Evolutionary conservation across 2,329 filamentous ascomycete species (phyloP).

Genomic region (Phoma sp.): DNA sequence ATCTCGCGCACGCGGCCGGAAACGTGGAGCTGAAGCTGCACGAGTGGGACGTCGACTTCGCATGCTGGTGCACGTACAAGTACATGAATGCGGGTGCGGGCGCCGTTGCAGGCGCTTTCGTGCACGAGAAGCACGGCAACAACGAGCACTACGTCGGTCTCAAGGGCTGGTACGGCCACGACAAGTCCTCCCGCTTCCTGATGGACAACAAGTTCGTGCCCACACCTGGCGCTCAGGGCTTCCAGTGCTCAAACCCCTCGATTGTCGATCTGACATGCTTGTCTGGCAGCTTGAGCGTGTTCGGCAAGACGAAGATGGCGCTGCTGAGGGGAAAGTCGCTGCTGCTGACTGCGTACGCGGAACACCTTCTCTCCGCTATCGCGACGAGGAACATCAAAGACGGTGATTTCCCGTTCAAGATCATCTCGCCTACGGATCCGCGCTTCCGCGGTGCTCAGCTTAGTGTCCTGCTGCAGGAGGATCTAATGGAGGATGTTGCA

Average conservation of each 20-base stretch:
- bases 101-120: slow-evolving; percentile 77
- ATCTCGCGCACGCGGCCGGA: slow-evolving; percentile 83
- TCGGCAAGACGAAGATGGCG: slow-evolving; percentile 72
- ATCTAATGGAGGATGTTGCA: slow-evolving; percentile 71
- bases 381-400: slow-evolving; percentile 28
- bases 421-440: slow-evolving; percentile 72
- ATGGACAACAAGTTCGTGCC: slow-evolving; percentile 85
- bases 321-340: slow-evolving; percentile 73
- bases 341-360: slow-evolving; percentile 71
- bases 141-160: slow-evolving; percentile 70
- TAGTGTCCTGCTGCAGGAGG: slow-evolving; percentile 72
- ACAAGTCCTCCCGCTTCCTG: slow-evolving; percentile 75
- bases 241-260: slow-evolving; percentile 82
- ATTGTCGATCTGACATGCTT: slow-evolving; percentile 81
- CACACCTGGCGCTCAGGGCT: slow-evolving; percentile 77
- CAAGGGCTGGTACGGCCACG: slow-evolving; percentile 85
- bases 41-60: slow-evolving; percentile 90
- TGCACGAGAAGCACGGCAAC: slow-evolving; percentile 74
- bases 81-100: slow-evolving; percentile 88
- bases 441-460: slow-evolving; percentile 76
- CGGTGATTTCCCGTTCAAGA: slow-evolving; percentile 46
- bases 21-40: slow-evolving; percentile 81
- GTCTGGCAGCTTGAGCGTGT: slow-evolving; percentile 73
- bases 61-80: slow-evolving; percentile 93
- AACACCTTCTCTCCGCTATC: slow-evolving; percentile 35